Evolutionary conservation across 176 grass and related monocot genomes (phyloP).

Genomic region (Oryza glumipatula): DNA sequence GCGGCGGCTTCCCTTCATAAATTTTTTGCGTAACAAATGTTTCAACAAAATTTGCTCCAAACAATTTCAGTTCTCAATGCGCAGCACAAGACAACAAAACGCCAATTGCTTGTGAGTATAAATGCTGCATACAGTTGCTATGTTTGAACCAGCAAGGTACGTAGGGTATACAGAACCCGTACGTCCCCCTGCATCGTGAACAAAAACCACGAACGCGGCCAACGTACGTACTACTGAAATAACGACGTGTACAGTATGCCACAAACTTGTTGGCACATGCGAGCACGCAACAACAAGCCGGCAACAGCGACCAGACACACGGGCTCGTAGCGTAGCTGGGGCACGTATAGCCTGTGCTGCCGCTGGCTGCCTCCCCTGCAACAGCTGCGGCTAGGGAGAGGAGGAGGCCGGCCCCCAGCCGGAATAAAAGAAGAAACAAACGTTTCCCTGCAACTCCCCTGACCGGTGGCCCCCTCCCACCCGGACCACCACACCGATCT

Average conservation of each 20-base stretch:
- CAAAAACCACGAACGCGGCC: no score
- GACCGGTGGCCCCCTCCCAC: neutral
- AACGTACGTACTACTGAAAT: neutral
- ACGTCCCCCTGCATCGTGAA: no score
- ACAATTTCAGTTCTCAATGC: neutral
- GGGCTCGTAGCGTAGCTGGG: constrained; percentile 9
- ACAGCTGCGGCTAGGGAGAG: no score
- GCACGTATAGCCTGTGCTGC: neutral
- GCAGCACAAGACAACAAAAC: neutral
- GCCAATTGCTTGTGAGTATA: no score
- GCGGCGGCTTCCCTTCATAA: constrained; percentile 60
- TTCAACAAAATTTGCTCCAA: neutral
- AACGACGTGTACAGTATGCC: neutral
- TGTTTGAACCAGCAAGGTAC: constrained; percentile 14
- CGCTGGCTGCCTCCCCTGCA: neutral
- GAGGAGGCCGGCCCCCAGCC: neutral
- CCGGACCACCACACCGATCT: neutral
- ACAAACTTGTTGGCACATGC: constrained; percentile 28
- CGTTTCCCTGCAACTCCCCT: neutral
- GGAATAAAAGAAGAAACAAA: constrained; percentile 42
- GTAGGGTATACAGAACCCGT: neutral
- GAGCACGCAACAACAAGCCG: neutral
- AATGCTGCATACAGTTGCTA: neutral
- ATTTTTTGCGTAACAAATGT: neutral
- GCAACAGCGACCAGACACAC: constrained; percentile 36